Percentiles rank a stretch among this genome's conserved stretches.
These are phyloP conservation scores for Rhizopogon sp. DNA, from an alignment of 768 basidiomycete species.

Conservation along the genomic window DNA sequence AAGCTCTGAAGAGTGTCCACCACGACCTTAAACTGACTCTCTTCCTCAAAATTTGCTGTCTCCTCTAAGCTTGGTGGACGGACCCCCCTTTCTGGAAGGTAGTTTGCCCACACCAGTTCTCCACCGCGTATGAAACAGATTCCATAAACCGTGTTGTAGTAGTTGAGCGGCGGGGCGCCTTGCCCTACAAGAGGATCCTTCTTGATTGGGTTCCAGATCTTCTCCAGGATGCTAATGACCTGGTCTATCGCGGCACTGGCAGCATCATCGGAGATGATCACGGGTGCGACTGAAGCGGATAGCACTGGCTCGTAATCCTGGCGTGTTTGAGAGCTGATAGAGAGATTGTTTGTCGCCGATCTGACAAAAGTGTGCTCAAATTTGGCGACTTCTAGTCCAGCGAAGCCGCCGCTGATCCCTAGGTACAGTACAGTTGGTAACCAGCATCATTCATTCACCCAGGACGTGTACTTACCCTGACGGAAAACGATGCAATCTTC, in stretches of 20 bases:
- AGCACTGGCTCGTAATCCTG: background rate
- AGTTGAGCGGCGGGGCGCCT: background rate
- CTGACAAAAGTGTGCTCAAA: background rate
- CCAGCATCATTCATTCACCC: background rate
- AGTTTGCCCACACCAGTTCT: background rate
- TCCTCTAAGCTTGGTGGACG: slow-evolving; percentile 31
- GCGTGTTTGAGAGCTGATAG: background rate
- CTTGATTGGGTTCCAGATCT: no score
- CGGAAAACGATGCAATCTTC: slow-evolving; percentile 10
- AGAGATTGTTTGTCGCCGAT: background rate
- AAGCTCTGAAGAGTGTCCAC: slow-evolving; percentile 60
- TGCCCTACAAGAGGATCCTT: background rate
- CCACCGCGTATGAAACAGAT: background rate
- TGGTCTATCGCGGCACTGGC: background rate
- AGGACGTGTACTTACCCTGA: no score
- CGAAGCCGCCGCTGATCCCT: background rate
- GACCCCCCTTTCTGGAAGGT: slow-evolving; percentile 50
- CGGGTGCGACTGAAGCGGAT: background rate
- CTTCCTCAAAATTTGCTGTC: slow-evolving; percentile 54
- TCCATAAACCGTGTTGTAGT: background rate
- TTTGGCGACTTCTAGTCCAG: background rate
- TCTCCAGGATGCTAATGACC: background rate
- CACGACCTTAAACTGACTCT: slow-evolving; percentile 62
- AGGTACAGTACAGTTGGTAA: background rate
- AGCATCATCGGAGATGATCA: background rate